These are phyloP conservation scores for Erodium chrysanthum DNA, from an alignment of 441 rosid species.

Conservation along the genomic window DNA sequence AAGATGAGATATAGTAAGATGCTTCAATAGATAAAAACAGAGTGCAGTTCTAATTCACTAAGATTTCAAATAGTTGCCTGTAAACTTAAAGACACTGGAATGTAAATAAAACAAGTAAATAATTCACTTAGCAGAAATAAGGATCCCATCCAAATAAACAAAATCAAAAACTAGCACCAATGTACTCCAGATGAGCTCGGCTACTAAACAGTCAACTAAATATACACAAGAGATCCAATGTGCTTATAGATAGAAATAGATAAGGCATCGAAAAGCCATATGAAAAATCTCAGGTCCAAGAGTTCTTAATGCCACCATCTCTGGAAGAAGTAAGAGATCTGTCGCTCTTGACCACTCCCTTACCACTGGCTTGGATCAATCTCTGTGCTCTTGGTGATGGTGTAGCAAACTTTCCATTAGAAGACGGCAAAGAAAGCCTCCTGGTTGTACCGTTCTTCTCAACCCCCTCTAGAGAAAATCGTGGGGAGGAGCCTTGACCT, in stretches of 20 bases:
- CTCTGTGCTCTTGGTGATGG: slow-evolving; percentile 50
- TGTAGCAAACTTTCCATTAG: slow-evolving; percentile 35
- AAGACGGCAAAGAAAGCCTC: slow-evolving; percentile 63
- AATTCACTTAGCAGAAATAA: slow-evolving; percentile 5
- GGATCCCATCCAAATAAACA: not conserved
- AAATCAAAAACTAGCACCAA: not conserved
- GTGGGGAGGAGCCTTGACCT: slow-evolving; percentile 57
- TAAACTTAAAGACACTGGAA: not conserved
- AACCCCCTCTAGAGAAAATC: slow-evolving; percentile 30
- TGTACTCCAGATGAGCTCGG: slow-evolving; percentile 1
- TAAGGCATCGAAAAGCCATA: not conserved
- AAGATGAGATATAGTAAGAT: not conserved
- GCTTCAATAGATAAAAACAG: not conserved
- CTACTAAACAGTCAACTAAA: slow-evolving; percentile 1
- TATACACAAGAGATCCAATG: slow-evolving; percentile 8
- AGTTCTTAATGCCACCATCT: slow-evolving; percentile 47
- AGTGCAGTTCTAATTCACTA: not conserved
- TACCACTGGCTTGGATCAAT: slow-evolving; percentile 37
- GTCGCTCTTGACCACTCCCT: slow-evolving; percentile 33
- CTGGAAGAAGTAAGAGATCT: slow-evolving; percentile 44
- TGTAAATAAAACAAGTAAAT: not conserved
- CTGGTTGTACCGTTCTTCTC: slow-evolving; percentile 36
- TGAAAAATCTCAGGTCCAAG: slow-evolving; percentile 3
- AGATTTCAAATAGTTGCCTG: not conserved
- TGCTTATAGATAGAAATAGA: not conserved